These are phyloP conservation scores for Mariannaea sp. DNA, from an alignment of 2,329 filamentous ascomycete genomes.

Conservation along the genomic window DNA sequence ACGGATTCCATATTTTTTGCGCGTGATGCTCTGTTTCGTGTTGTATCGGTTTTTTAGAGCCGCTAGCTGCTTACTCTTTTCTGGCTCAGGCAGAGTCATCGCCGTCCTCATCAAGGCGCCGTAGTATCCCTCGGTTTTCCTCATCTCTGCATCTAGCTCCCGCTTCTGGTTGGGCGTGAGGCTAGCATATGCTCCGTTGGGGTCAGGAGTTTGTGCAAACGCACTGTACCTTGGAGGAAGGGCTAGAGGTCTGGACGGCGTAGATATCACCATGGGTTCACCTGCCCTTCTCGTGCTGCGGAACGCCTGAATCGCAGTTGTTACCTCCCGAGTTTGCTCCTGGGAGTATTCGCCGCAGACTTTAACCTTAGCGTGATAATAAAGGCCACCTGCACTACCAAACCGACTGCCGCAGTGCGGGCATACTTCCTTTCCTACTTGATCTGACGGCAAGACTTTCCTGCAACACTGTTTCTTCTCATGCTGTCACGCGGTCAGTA, in stretches of 20 bases:
- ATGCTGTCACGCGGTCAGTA: conserved; percentile 38
- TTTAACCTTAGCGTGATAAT: conserved; percentile 51
- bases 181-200: conserved; percentile 52
- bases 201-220: neutral
- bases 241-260: neutral
- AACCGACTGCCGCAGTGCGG: conserved; percentile 53
- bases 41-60: conserved; percentile 58
- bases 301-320: conserved; percentile 12
- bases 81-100: conserved; percentile 43
- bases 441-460: conserved; percentile 18
- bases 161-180: conserved; percentile 41
- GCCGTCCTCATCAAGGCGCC: conserved; percentile 50
- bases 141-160: conserved; percentile 40
- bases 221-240: neutral
- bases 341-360: conserved; percentile 52
- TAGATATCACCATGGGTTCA: neutral
- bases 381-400: conserved; percentile 45
- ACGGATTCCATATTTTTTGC: conserved; percentile 62
- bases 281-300: conserved; percentile 12
- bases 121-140: conserved; percentile 43
- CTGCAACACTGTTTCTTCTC: conserved; percentile 35
- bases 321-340: conserved; percentile 22
- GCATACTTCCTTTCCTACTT: conserved; percentile 46
- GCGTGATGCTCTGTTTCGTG: conserved; percentile 60
- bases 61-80: conserved; percentile 43